These are phyloP conservation scores for Coniochaeta prunicola DNA, from an alignment of 2,329 filamentous ascomycete genomes.

Conservation along the genomic window DNA sequence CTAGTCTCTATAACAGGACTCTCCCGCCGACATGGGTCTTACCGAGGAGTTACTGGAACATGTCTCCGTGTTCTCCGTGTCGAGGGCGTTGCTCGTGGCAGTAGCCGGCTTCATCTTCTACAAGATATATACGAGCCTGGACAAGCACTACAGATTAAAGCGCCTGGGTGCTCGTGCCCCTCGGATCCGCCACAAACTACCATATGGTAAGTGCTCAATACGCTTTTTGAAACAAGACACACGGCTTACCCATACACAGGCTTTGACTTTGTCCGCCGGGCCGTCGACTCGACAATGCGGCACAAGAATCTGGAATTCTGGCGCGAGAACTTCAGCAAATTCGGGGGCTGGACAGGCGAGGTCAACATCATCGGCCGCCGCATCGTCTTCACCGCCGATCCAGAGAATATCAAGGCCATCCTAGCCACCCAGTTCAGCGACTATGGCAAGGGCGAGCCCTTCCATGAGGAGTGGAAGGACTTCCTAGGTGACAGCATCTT, in stretches of 20 bases:
- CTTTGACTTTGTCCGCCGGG: slow-evolving; percentile 55
- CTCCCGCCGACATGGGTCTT: slow-evolving; percentile 34
- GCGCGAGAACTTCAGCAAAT: slow-evolving; percentile 39
- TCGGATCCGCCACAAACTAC: slow-evolving; percentile 27
- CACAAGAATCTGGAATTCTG: slow-evolving; percentile 58
- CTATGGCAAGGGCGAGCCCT: slow-evolving; percentile 73
- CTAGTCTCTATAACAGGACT: neutral
- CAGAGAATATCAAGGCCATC: slow-evolving; percentile 86
- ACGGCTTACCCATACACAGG: slow-evolving; percentile 32
- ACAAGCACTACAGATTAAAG: slow-evolving; percentile 35
- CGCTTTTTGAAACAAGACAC: neutral
- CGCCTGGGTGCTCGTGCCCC: slow-evolving; percentile 36
- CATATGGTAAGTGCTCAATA: slow-evolving; percentile 33
- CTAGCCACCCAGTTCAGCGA: slow-evolving; percentile 81
- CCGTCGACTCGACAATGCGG: slow-evolving; percentile 41
- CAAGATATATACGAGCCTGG: slow-evolving; percentile 27
- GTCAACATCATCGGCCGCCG: slow-evolving; percentile 45
- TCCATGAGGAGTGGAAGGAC: slow-evolving; percentile 67
- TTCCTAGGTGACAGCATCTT: slow-evolving; percentile 75
- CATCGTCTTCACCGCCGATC: slow-evolving; percentile 71
- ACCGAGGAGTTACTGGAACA: slow-evolving; percentile 39
- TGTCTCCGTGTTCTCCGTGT: slow-evolving; percentile 29
- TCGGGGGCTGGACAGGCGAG: slow-evolving; percentile 53
- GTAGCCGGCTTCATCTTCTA: slow-evolving; percentile 29
- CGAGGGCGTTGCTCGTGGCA: slow-evolving; percentile 25